These are phyloP conservation scores for Cladorrhinum sp. DNA, from an alignment of 2,329 filamentous ascomycete species.

Conservation along the genomic window DNA sequence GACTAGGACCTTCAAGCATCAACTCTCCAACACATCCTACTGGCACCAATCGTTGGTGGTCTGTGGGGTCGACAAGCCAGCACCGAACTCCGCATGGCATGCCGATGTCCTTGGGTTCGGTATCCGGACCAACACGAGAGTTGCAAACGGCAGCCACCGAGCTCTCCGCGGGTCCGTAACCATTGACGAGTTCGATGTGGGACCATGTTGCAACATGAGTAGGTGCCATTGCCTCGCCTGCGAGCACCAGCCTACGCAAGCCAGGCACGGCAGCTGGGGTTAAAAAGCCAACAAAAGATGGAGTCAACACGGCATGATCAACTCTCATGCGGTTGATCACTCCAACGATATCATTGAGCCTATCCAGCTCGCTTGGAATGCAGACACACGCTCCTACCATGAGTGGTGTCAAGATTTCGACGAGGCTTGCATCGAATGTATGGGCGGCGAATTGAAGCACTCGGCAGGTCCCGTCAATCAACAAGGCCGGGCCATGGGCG, in stretches of 20 bases:
- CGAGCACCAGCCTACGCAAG: constrained; percentile 27
- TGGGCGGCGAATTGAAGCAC: constrained; percentile 23
- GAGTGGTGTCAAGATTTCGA: constrained; percentile 27
- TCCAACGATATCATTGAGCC: constrained; percentile 37
- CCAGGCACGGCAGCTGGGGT: constrained; percentile 27
- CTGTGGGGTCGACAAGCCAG: constrained; percentile 34
- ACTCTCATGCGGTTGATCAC: constrained; percentile 29
- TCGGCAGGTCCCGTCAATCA: constrained; percentile 20
- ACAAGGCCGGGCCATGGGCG: constrained; percentile 20
- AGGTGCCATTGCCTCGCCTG: constrained; percentile 29
- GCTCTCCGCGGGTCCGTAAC: constrained; percentile 29
- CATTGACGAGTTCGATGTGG: constrained; percentile 27
- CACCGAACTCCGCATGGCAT: constrained; percentile 20
- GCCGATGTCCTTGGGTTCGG: constrained; percentile 27
- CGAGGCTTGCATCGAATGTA: constrained; percentile 29
- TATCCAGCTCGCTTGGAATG: constrained; percentile 39
- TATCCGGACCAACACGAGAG: constrained; percentile 11
- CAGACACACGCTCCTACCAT: constrained; percentile 34
- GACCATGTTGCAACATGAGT: constrained; percentile 29
- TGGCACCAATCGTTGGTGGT: constrained; percentile 26
- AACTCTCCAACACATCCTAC: constrained; percentile 27
- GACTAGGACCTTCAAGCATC: constrained; percentile 22
- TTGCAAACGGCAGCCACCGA: constrained; percentile 20
- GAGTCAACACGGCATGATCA: constrained; percentile 30
- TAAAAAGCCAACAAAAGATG: constrained; percentile 30